phyloP scores from a whole-genome alignment of 2,329 filamentous ascomycete species.

The Diaporthe sp. region DNA sequence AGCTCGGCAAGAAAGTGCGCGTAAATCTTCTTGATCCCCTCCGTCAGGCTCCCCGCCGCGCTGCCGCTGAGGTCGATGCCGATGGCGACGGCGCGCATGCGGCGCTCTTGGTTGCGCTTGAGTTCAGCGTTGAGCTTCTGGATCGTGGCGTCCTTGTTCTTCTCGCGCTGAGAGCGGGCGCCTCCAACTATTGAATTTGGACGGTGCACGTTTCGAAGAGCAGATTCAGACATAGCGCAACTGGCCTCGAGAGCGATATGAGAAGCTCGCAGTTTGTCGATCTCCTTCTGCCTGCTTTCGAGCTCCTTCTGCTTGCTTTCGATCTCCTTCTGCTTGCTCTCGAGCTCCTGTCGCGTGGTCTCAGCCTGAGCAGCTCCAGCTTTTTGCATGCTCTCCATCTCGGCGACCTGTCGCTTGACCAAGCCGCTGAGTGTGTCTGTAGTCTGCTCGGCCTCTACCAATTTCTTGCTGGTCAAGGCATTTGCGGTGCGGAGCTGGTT shows the following conservation, averaged over 20 bases:
- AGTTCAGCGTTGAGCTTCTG: not conserved
- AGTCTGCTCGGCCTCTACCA: not conserved
- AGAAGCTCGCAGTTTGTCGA: no score
- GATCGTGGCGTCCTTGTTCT: not conserved
- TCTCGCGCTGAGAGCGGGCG: not conserved
- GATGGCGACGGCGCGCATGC: constrained; percentile 5
- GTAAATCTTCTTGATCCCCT: constrained; percentile 3
- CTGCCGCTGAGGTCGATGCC: constrained; percentile 21
- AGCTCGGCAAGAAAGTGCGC: not conserved
- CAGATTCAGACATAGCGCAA: not conserved
- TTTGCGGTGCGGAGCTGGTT: not conserved
- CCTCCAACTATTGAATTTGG: no score
- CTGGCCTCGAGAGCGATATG: not conserved
- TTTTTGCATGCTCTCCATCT: not conserved
- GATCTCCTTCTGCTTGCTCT: not conserved
- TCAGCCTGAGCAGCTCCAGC: not conserved
- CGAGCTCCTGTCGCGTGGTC: not conserved
- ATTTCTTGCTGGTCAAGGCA: not conserved
- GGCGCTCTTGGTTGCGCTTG: not conserved
- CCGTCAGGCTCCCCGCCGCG: not conserved
- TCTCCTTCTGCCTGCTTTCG: no score
- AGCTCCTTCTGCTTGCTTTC: no score
- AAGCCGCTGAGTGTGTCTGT: not conserved
- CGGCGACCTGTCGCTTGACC: not conserved
- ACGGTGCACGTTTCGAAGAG: no score